These are phyloP conservation scores for Rhizophora apiculata DNA, from an alignment of 345 rosid species.

Conservation along the genomic window DNA sequence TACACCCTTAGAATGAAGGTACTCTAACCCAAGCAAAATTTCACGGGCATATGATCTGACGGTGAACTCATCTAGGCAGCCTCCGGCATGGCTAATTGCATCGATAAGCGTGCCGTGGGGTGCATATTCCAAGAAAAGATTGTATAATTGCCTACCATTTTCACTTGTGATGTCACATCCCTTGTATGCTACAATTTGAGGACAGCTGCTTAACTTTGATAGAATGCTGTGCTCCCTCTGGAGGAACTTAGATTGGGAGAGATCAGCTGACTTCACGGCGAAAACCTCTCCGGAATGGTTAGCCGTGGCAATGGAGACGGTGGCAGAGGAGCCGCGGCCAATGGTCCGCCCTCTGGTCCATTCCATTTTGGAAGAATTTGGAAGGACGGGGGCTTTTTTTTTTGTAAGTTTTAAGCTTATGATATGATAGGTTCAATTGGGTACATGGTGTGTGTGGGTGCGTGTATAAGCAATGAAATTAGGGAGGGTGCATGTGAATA, in stretches of 20 bases:
- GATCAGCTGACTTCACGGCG: conserved; percentile 54
- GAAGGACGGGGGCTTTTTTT: background rate
- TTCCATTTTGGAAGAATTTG: conserved; percentile 28
- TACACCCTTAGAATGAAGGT: conserved; percentile 54
- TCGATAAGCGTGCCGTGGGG: conserved; percentile 56
- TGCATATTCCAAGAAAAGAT: conserved; percentile 67
- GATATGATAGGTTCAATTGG: background rate
- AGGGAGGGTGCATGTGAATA: no score
- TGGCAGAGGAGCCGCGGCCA: conserved; percentile 57
- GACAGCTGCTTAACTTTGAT: conserved; percentile 37
- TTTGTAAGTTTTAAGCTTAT: background rate
- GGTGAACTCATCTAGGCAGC: conserved; percentile 38
- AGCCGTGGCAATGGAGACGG: conserved; percentile 40
- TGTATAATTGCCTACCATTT: conserved; percentile 46
- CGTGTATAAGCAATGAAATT: background rate
- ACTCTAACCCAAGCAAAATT: conserved; percentile 46
- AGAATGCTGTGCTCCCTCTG: conserved; percentile 38
- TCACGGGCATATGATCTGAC: conserved; percentile 44
- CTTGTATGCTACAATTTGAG: conserved; percentile 58
- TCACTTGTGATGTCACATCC: conserved; percentile 55
- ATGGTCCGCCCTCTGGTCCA: conserved; percentile 53
- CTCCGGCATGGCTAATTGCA: conserved; percentile 33
- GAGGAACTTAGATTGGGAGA: conserved; percentile 36
- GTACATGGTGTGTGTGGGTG: background rate
- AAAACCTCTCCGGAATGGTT: conserved; percentile 31